Base-by-base conservation (phyloP, 345 rosid genomes). In the Gossypium turneri region DNA sequence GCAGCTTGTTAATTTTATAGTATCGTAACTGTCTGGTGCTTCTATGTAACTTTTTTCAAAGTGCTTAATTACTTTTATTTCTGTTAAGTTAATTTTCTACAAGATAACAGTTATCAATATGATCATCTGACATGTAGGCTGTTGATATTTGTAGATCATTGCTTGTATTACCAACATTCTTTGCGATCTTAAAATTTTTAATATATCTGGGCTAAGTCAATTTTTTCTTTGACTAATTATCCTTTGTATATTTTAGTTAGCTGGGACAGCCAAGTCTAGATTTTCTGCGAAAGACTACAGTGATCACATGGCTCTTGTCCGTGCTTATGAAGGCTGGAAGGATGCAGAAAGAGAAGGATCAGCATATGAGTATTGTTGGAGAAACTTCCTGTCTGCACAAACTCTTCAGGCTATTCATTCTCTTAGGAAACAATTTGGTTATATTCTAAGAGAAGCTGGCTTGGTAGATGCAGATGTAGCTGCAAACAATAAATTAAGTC, bases 271-370 rank as follows among this genome's bases (percentile, higher is more conserved):
- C 58, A 95, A 95, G 80, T 91, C 94, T 78, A 90, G 97, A 82
- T 95, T 91, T 84, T 93, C 97, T 20, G 97, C 98, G 8, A 95
- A 93, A 86, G 99, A 95, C 84, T 93, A 91, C 84, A 95, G 99
- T 77, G 99, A 95, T 83, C 99, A 95, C 78, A 90, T 93, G 97
- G 99, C 99, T 34, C 93, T 95, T 24, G 99, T 95, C 12, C 99
- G 98, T 60, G 99, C 99, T 68, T 95, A 91, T 71, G 99, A 95
- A 85, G 99, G 99, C 58, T 93, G 99, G 98, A 95, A 95, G 87
- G 92, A 85, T 61, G 99, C 98, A 41, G 99, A 93, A 79, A 86
- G 92, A 78, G 97, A 95, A 85, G 98, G 97, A 76, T 89, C 97
- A 2, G 90, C 89, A 15, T 95, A 95, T 77, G 99, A 95, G 80